Evolutionary conservation across 2,329 filamentous ascomycete genomes (phyloP), one percentile per base, ranked within the genome.

Genomic region (Pseudogymnoascus sp.): DNA sequence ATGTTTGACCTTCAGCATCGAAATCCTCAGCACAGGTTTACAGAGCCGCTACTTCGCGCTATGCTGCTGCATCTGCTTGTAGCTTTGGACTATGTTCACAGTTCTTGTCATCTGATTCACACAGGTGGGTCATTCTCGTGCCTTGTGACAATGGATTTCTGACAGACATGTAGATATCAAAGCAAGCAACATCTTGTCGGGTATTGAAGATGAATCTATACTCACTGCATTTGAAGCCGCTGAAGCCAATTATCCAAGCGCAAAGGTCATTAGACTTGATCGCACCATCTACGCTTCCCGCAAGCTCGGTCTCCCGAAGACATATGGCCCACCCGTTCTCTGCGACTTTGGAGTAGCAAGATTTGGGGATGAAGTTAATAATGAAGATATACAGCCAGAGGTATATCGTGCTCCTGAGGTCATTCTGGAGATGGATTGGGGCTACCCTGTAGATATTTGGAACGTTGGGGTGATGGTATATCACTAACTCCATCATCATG

Each of bases 381-480:
- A 25, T 38, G 65, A 64, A 12, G 62, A 66, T 55, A 67, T 69
- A 11, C 65, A 65, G 63, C 68, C 69, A 21, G 64, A 66, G 62
- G 45, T 68, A 23, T 70, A 71, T 60, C 55, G 69, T 12, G 67
- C 68, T 11, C 69, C 66, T 9, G 67, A 71, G 61, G 63, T 71
- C 16, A 64, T 69, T 5, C 43, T 70, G 1, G 18, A 55, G 31
- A 63, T 59, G 31, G 9, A 63, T 16, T 71, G 68, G 64, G 55
- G 64, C 8, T 65, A 67, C 38, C 40, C 66, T 12, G 71, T 76
- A 16, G 75, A 78, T 66, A 66, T 72, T 16, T 78, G 75, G 75
- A 74, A 71, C 33, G 63, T 71, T 1, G 75, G 71, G 37, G 66
- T 76, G 11, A 58, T 76, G 67, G 74, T 76, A 66, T 64, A 65